phyloP scores from a whole-genome alignment of 441 rosid genomes.

The Lagerstroemia fauriei region DNA sequence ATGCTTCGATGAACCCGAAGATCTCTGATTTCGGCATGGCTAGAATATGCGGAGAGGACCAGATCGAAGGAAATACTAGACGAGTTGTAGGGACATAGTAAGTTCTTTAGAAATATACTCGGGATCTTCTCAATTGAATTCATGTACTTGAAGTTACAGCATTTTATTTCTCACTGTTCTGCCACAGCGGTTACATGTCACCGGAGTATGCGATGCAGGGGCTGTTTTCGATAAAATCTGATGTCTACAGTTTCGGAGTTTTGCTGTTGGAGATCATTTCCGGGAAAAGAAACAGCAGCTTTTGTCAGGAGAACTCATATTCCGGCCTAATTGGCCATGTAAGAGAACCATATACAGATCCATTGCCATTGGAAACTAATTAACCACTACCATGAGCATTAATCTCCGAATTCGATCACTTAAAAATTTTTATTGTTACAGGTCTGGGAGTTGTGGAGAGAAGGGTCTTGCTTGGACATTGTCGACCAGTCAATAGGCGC shows the following conservation, averaged over 20 bases:
- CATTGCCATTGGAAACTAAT: no score
- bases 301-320: constrained; percentile 43
- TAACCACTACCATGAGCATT: no score
- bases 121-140: not conserved
- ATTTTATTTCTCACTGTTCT: not conserved
- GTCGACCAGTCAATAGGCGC: constrained; percentile 42
- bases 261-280: constrained; percentile 63
- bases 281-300: constrained; percentile 71
- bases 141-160: no score
- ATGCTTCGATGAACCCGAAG: constrained; percentile 60
- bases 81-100: constrained; percentile 82
- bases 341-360: constrained; percentile 33
- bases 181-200: constrained; percentile 71
- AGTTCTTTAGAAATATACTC: constrained; percentile 23
- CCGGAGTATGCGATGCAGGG: constrained; percentile 85
- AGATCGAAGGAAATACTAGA: constrained; percentile 55
- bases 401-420: no score
- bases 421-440: constrained; percentile 23
- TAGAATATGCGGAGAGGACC: constrained; percentile 67
- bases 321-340: constrained; percentile 65
- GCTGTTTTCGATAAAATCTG: constrained; percentile 62
- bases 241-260: constrained; percentile 74
- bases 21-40: constrained; percentile 86
- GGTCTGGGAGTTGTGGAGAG: constrained; percentile 74
- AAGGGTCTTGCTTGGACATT: constrained; percentile 50